Base-by-base conservation (phyloP, 495 filamentous ascomycete species). In the Collariella sp. region DNA sequence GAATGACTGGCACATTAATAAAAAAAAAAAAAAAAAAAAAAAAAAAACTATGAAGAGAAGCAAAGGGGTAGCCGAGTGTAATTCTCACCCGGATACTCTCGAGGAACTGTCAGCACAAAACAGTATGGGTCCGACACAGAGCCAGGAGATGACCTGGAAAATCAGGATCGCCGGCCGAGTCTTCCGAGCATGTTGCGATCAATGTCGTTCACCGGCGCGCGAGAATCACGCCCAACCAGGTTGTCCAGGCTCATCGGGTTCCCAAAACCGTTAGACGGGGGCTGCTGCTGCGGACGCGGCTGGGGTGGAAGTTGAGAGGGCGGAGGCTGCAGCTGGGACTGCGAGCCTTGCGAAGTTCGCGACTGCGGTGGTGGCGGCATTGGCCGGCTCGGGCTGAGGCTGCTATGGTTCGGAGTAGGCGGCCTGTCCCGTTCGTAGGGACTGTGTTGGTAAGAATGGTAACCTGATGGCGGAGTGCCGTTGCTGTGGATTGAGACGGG, bases 231-330 rank as follows among this genome's bases (percentile, higher is more conserved):
- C n/a, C 57, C 62, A 57, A 78, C 68, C 45, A 78, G 58, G 29
- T 71, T 70, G 33, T 68, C 66, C 1, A 78, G 38, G 52, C 73
- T 76, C 75, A 78, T 78, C 0, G 72, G 66, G 26, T 67, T 68
- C 13, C 46, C 15, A 7, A 47, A 54, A 12, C 44, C 13, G 34
- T 22, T 29, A 2, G 56, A 50, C 5, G 48, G 29, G 1, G 48
- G 53, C 50, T 46, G 50, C 13, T 46, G 48, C 57, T 54, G 58
- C 1, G 47, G 19, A 26, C 57, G 51, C 5, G 26, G 12, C 7
- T 36, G 51, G 13, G 18, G 50, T 19, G 34, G 41, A 4, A 50
- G 31, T 22, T 58, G 45, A 7, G 40, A 38, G 36, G 15, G 26
- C 23, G 35, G 19, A 41, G 54, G 55, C 29, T 43, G 50, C 40